Conservation (phyloP, 1,284 basidiomycete genomes). For the Tylopilus orsonianus region DNA sequence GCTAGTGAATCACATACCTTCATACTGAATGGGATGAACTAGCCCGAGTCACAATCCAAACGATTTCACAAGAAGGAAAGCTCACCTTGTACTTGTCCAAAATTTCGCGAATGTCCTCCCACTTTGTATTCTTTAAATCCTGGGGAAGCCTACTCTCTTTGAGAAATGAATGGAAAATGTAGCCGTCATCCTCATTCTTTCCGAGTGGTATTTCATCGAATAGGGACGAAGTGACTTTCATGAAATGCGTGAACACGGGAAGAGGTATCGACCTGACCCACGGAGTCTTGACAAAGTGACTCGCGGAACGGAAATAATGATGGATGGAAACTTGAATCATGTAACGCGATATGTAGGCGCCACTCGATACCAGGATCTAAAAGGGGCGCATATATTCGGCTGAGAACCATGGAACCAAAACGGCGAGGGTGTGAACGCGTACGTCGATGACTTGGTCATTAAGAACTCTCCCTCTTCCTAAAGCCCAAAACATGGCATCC, state of each 20-base stretch:
- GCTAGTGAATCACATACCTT: constrained; percentile 44
- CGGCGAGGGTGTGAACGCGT: constrained; percentile 29
- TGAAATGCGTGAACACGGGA: constrained; percentile 59
- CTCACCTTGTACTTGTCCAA: constrained; percentile 67
- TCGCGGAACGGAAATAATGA: constrained; percentile 68
- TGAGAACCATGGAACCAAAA: neutral
- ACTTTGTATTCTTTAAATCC: constrained; percentile 52
- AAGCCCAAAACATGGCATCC: constrained; percentile 68
- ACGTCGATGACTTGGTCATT: constrained; percentile 69
- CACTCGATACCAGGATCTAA: constrained; percentile 69
- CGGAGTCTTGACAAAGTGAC: constrained; percentile 67
- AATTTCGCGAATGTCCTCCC: constrained; percentile 63
- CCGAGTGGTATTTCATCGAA: constrained; percentile 65
- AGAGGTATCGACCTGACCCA: constrained; percentile 69
- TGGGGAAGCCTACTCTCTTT: constrained; percentile 63
- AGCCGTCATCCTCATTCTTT: constrained; percentile 74
- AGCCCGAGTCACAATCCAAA: constrained; percentile 21
- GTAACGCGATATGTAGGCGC: constrained; percentile 74
- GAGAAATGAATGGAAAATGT: constrained; percentile 58
- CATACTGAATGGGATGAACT: constrained; percentile 76
- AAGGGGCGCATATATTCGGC: constrained; percentile 25
- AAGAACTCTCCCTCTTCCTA: constrained; percentile 65
- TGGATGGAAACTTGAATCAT: constrained; percentile 73
- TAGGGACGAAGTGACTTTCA: constrained; percentile 52
- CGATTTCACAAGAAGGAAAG: constrained; percentile 9